phyloP scores from a whole-genome alignment of 768 basidiomycete species.

The Asterophora parasitica region DNA sequence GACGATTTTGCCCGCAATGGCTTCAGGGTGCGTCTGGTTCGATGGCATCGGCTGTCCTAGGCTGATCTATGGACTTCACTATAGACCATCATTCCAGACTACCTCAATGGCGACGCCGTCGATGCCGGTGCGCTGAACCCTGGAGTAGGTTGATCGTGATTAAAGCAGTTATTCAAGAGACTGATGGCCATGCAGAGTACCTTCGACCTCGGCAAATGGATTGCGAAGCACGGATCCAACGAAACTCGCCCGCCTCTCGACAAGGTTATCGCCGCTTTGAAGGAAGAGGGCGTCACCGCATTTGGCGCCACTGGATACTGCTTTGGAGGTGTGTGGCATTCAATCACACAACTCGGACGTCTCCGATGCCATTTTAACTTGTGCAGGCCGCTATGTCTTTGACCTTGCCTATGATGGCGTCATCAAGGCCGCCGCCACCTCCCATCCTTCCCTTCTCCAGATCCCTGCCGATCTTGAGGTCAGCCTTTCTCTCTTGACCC shows the following conservation, averaged over 20 bases:
- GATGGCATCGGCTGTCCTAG: background rate
- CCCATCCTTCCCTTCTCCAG: constrained; percentile 62
- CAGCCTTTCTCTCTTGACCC: background rate
- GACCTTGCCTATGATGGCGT: constrained; percentile 55
- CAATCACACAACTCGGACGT: background rate
- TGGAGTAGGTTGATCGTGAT: constrained; percentile 18
- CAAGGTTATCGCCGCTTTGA: constrained; percentile 53
- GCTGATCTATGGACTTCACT: background rate
- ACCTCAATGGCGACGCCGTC: constrained; percentile 37
- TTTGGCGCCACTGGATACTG: constrained; percentile 69
- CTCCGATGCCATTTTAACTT: background rate
- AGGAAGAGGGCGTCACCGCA: constrained; percentile 49
- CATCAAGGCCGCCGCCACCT: constrained; percentile 42
- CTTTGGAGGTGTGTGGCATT: constrained; percentile 48
- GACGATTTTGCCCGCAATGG: constrained; percentile 44
- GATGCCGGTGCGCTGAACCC: constrained; percentile 31
- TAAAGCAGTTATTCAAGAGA: background rate
- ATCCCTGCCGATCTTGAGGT: constrained; percentile 62
- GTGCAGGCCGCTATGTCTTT: constrained; percentile 50
- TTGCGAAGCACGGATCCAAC: constrained; percentile 33
- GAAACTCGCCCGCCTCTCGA: constrained; percentile 47
- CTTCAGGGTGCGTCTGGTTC: constrained; percentile 29
- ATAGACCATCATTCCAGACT: constrained; percentile 38
- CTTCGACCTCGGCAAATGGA: constrained; percentile 41
- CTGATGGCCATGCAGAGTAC: constrained; percentile 13